A percentile compares a stretch with the other conserved stretches of the same genome.
Conservation (phyloP, 78 protist species). For the Pigoraptor vietnamica region DNA sequence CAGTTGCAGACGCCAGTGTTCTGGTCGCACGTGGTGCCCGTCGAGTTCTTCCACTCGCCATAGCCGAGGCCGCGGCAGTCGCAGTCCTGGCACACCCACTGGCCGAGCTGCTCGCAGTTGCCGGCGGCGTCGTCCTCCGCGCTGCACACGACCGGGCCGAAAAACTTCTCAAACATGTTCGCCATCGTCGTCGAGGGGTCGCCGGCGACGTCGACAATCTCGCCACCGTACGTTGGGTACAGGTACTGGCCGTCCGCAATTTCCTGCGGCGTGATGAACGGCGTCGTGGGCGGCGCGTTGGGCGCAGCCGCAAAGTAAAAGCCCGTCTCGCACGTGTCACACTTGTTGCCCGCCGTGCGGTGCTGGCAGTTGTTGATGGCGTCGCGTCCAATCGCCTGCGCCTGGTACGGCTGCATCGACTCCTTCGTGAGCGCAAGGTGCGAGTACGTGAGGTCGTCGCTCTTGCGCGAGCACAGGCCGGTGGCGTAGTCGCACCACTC, state of each 20-base stretch:
- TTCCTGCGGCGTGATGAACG: background rate
- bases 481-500: background rate
- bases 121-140: background rate
- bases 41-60: background rate
- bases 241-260: background rate
- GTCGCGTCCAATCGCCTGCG: background rate
- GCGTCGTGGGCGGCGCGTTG: background rate
- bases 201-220: background rate
- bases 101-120: background rate
- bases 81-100: background rate
- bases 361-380: background rate
- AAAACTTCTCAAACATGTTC: background rate
- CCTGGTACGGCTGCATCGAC: background rate
- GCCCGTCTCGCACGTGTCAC: background rate
- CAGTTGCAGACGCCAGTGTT: background rate
- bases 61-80: background rate
- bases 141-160: background rate
- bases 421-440: background rate
- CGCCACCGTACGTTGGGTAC: background rate
- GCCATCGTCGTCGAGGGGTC: background rate
- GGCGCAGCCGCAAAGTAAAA: background rate
- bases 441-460: no score
- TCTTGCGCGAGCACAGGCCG: slow-evolving; percentile 5
- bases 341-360: background rate
- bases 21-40: background rate